Base-by-base conservation (phyloP, 768 basidiomycete genomes). In the Kwoniella sp. region DNA sequence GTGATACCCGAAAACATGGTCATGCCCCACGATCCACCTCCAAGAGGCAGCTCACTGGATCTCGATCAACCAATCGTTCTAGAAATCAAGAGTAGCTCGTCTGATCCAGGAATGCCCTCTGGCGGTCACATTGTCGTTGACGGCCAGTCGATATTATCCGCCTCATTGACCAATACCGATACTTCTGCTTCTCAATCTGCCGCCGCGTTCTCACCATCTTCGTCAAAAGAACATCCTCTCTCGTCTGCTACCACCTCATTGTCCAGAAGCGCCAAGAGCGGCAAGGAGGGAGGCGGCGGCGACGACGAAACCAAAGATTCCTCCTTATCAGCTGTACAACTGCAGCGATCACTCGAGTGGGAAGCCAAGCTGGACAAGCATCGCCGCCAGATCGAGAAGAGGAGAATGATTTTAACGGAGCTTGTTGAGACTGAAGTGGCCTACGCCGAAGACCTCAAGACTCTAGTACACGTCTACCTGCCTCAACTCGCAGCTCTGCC, bases 351-450 rank as follows among this genome's bases (percentile, higher is more conserved):
- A 17, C 58, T 76, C 9, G 73, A 75, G 57, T 72, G 75, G 70
- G 73, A 77, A 58, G 74, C 75, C 4, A 66, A 66, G 48, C 74
- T 74, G 45, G 64, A 56, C n/a, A 56, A 55, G 38, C 63, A 67
- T 41, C 52, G 68, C 2, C 59, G 71, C 4, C 61, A 58, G 38
- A 38, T 74, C 31, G 79, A 81, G 66, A 79, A 76, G 55, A 61
- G 79, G 15, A 88, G 85, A 68, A 89, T 96, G 73, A 90, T 92
- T 5, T 85, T 97, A 55, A 84, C 87, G 69, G 95, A 97, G 81
- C 83, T 98, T 45, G 84, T 97, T 26, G 84, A 86, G 63, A 94
- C 93, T 0, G 95, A 98, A 82, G 83, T 87, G 22, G 87, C 87
- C 7, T 98, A 97, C 78, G 84, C 93, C 9, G 78, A 84, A 57